phyloP scores from a whole-genome alignment of 2,329 filamentous ascomycete species.

The Meredithiella fracta region DNA sequence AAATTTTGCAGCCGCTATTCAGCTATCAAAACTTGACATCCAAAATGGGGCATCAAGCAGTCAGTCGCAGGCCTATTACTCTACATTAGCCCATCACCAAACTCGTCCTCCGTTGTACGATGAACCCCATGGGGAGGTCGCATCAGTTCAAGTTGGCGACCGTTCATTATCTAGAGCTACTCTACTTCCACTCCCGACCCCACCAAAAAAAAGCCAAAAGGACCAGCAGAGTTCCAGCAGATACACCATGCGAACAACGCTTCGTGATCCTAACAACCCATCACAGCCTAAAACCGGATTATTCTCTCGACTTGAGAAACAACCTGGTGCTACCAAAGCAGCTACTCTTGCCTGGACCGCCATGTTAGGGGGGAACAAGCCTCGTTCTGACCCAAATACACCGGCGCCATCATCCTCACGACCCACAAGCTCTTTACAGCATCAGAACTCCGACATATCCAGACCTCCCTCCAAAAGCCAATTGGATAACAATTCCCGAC shows the following conservation, averaged over 20 bases:
- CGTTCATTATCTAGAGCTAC: no score
- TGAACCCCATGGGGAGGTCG: no score
- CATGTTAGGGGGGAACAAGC: slow-evolving; percentile 20
- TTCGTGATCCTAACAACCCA: slow-evolving; percentile 34
- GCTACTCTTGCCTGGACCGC: slow-evolving; percentile 43
- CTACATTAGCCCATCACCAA: no score
- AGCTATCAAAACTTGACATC: slow-evolving; percentile 36
- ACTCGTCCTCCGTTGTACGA: no score
- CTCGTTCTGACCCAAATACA: neutral
- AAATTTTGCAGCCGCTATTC: slow-evolving; percentile 68
- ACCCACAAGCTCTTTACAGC: neutral
- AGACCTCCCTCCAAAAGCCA: slow-evolving; percentile 18
- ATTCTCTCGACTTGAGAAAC: slow-evolving; percentile 6
- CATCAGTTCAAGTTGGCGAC: no score
- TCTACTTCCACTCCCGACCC: neutral
- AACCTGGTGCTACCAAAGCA: slow-evolving; percentile 40
- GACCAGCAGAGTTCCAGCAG: slow-evolving; percentile 36
- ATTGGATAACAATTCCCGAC: slow-evolving; percentile 40
- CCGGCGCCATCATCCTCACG: neutral
- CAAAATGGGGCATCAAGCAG: neutral
- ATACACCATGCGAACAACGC: slow-evolving; percentile 44
- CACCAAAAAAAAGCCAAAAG: neutral
- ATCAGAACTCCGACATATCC: neutral
- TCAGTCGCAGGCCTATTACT: neutral
- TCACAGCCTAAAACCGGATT: slow-evolving; percentile 23